Conservation (phyloP, 257 asterid genomes). For the Misopates orontium region DNA sequence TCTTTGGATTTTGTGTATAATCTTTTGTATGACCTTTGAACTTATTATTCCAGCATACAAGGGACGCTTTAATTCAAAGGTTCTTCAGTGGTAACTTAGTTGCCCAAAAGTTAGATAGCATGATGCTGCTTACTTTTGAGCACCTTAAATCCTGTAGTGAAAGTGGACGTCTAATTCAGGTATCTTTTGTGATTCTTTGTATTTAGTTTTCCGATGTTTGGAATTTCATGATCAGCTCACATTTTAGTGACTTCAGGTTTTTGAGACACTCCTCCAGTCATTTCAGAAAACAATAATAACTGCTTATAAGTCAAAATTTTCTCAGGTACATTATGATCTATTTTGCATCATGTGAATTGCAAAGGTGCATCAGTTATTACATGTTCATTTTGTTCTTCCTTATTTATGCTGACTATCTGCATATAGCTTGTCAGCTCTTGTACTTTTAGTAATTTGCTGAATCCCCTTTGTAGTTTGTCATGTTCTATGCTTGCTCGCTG, state of each 20-base stretch:
- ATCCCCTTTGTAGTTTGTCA: slow-evolving; percentile 66
- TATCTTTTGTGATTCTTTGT: slow-evolving; percentile 28
- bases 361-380: background rate
- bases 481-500: slow-evolving; percentile 92
- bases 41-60: slow-evolving; percentile 51
- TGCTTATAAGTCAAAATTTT: slow-evolving; percentile 85
- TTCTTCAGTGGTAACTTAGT: slow-evolving; percentile 49
- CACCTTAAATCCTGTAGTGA: slow-evolving; percentile 64
- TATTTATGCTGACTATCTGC: slow-evolving; percentile 12
- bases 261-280: slow-evolving; percentile 76
- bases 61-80: slow-evolving; percentile 54
- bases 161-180: slow-evolving; percentile 62
- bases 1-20: background rate
- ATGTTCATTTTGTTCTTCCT: background rate
- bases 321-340: slow-evolving; percentile 59
- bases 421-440: slow-evolving; percentile 10
- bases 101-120: slow-evolving; percentile 77
- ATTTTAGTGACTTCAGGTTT: slow-evolving; percentile 53
- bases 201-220: slow-evolving; percentile 8
- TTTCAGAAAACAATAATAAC: slow-evolving; percentile 82
- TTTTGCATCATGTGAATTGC: background rate
- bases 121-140: slow-evolving; percentile 78
- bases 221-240: slow-evolving; percentile 20
- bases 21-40: slow-evolving; percentile 10
- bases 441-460: background rate